These are phyloP conservation scores for Paecilomyces sp. DNA, from an alignment of 2,329 filamentous ascomycete genomes.

Conservation along the genomic window DNA sequence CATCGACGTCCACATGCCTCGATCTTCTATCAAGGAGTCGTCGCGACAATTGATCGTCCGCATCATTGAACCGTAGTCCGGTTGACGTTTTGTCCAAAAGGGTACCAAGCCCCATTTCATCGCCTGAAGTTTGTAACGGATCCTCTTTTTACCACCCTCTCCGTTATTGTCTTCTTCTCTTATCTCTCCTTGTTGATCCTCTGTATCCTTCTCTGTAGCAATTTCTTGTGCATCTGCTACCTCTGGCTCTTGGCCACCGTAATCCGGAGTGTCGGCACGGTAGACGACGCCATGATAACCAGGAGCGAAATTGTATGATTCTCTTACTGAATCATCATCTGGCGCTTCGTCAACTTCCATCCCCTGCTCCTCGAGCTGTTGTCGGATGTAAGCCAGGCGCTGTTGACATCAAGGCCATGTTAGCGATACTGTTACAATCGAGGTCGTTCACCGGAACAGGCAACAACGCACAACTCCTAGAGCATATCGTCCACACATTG, in stretches of 20 bases:
- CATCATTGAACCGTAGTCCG: constrained; percentile 69
- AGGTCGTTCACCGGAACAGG: background rate
- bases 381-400: constrained; percentile 70
- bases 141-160: constrained; percentile 20
- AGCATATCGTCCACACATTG: constrained; percentile 64
- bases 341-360: constrained; percentile 68
- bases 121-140: constrained; percentile 72
- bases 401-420: constrained; percentile 28
- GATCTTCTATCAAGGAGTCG: constrained; percentile 68
- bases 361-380: constrained; percentile 63
- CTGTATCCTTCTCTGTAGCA: constrained; percentile 7
- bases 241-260: constrained; percentile 26
- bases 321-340: constrained; percentile 61
- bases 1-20: constrained; percentile 88
- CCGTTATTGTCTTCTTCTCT: constrained; percentile 3
- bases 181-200: constrained; percentile 5
- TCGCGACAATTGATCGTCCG: constrained; percentile 94
- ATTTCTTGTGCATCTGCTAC: constrained; percentile 11
- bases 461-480: constrained; percentile 49
- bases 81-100: constrained; percentile 82
- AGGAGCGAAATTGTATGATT: constrained; percentile 89
- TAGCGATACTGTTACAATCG: background rate
- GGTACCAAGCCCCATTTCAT: constrained; percentile 97
- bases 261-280: constrained; percentile 62
- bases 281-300: constrained; percentile 82